These are phyloP conservation scores for Gastrodia elata DNA, from an alignment of 106 monocot species.

Conservation along the genomic window DNA sequence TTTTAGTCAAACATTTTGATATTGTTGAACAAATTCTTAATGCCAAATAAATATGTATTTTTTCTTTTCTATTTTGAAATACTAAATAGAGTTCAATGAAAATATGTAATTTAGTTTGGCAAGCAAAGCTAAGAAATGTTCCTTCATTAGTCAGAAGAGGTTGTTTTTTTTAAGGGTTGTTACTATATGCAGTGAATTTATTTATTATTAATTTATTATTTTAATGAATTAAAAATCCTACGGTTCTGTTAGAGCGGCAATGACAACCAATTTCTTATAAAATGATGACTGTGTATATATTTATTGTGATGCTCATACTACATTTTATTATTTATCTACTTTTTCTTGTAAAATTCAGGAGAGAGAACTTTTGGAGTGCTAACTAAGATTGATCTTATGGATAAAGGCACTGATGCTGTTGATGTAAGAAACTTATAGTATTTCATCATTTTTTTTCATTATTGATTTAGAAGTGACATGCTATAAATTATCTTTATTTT, in stretches of 20 bases:
- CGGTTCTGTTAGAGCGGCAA: neutral
- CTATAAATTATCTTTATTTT: too few relatives aligned
- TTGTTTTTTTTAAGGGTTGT: too few relatives aligned
- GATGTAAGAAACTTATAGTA: slow-evolving; percentile 55
- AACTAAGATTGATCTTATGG: slow-evolving; percentile 97
- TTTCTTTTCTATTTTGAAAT: neutral
- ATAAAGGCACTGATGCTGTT: slow-evolving; percentile 90
- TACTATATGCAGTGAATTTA: neutral
- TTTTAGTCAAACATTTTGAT: neutral
- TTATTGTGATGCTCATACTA: slow-evolving; percentile 4
- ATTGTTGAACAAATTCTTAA: neutral
- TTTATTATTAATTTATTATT: neutral
- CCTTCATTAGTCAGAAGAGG: neutral
- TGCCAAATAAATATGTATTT: neutral
- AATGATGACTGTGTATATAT: neutral
- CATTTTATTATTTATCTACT: neutral
- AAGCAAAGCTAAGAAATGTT: neutral
- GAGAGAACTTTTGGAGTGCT: slow-evolving; percentile 92
- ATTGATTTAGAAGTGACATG: too few relatives aligned
- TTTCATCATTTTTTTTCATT: neutral
- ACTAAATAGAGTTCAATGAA: neutral
- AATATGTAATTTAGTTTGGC: neutral
- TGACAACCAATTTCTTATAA: neutral
- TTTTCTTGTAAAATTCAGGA: slow-evolving; percentile 28
- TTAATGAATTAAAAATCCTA: neutral